Evolutionary conservation across 179 eudicot genomes (phyloP).

Genomic region (Spergularia azorica): DNA sequence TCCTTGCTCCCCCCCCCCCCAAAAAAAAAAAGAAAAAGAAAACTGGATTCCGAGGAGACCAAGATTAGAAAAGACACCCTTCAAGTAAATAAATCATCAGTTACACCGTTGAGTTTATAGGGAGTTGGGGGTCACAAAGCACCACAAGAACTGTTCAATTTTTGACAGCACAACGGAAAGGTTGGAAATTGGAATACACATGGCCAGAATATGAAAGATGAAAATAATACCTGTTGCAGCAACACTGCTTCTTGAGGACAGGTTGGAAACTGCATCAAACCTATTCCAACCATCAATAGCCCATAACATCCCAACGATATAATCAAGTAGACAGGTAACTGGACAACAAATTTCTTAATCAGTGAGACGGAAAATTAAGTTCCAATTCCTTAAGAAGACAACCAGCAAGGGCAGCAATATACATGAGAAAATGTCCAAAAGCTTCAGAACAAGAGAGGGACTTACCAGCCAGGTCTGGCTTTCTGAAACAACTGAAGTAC

Average conservation of each 20-base stretch:
- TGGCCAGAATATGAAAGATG: background rate
- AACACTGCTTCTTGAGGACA: conserved; percentile 86
- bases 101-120: too few relatives aligned
- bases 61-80: too few relatives aligned
- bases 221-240: conserved; percentile 66
- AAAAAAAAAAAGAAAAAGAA: too few relatives aligned
- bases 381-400: background rate
- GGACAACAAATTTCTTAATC: conserved; percentile 23
- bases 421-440: background rate
- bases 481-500: conserved; percentile 48
- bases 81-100: too few relatives aligned
- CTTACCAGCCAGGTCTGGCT: conserved; percentile 84
- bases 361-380: background rate
- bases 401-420: background rate
- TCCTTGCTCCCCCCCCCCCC: too few relatives aligned
- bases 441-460: background rate
- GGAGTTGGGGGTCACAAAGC: too few relatives aligned
- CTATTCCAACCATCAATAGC: conserved; percentile 91
- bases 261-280: conserved; percentile 90
- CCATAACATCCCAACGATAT: conserved; percentile 89
- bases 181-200: background rate
- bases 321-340: conserved; percentile 83
- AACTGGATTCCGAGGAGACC: too few relatives aligned
- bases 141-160: too few relatives aligned
- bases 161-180: too few relatives aligned